These are phyloP conservation scores for Elsinoe fawcettii DNA, from an alignment of 2,329 filamentous ascomycete genomes.

Conservation along the genomic window DNA sequence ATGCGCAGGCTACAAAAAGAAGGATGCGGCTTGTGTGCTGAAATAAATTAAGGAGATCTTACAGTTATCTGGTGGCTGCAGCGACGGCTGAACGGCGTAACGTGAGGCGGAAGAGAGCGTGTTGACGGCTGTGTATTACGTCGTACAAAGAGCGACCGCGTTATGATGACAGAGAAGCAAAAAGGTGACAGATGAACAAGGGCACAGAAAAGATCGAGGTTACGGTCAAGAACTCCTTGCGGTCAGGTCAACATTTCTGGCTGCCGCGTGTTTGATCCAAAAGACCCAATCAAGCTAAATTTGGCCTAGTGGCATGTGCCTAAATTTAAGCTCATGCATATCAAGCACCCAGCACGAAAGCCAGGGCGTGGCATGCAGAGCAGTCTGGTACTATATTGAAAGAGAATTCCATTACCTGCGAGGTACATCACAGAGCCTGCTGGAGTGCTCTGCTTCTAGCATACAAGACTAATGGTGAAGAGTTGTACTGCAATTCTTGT, in stretches of 20 bases:
- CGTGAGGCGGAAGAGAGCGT: conserved; percentile 9
- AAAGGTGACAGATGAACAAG: not conserved
- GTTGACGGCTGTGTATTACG: not conserved
- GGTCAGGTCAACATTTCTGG: conserved; percentile 7
- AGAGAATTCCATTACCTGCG: not conserved
- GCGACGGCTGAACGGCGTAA: conserved; percentile 11
- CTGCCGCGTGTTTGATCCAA: conserved; percentile 1
- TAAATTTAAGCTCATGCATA: conserved; percentile 6
- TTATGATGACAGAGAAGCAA: not conserved
- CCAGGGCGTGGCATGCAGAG: not conserved
- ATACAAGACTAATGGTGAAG: too few species aligned
- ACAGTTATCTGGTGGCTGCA: conserved; percentile 14
- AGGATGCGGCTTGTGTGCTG: not conserved
- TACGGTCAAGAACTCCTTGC: not conserved
- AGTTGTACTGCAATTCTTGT: too few species aligned
- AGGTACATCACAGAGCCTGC: too few species aligned
- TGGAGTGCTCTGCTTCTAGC: too few species aligned
- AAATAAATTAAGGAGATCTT: conserved; percentile 12
- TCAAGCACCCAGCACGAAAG: not conserved
- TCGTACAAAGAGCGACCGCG: conserved; percentile 1
- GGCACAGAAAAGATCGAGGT: not conserved
- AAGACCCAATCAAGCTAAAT: conserved; percentile 3
- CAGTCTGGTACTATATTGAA: not conserved
- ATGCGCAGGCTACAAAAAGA: not conserved
- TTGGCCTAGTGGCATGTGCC: not conserved